Percentiles rank a stretch among this genome's conserved stretches.
phyloP scores from a whole-genome alignment of 1,139 yeast genomes.

The Geotrichum histeridarum region DNA sequence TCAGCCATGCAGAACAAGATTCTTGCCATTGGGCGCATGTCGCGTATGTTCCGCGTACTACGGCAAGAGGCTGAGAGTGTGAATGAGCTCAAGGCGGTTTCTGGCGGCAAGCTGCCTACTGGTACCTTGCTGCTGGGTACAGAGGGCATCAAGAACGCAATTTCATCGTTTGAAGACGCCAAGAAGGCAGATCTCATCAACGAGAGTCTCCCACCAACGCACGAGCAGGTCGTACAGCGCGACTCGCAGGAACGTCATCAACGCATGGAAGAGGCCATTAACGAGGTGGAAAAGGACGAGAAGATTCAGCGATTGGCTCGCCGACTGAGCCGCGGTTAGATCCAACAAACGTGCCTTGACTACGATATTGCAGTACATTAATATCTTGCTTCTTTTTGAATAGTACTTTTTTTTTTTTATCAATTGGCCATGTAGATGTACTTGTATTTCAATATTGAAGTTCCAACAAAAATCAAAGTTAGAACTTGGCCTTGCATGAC shows the following conservation, averaged over 20 bases:
- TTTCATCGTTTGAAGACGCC: constrained; percentile 79
- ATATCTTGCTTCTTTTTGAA: not conserved
- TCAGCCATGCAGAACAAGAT: constrained; percentile 80
- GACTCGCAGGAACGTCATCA: constrained; percentile 45
- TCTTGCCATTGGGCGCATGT: constrained; percentile 88
- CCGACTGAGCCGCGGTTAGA: constrained; percentile 27
- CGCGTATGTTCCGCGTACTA: constrained; percentile 86
- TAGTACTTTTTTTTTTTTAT: not conserved
- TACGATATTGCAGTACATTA: not conserved
- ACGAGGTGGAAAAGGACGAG: constrained; percentile 39
- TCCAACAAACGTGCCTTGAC: not conserved
- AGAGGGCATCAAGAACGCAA: constrained; percentile 69
- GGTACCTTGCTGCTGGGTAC: constrained; percentile 82
- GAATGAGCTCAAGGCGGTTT: constrained; percentile 65
- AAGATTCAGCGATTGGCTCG: constrained; percentile 36
- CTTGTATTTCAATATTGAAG: not conserved
- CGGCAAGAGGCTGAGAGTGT: constrained; percentile 89
- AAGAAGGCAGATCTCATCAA: constrained; percentile 72
- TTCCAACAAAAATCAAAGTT: too few relatives aligned
- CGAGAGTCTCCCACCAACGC: constrained; percentile 85
- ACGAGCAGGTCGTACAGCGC: constrained; percentile 49
- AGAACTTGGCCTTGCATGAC: too few relatives aligned
- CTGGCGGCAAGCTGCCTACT: constrained; percentile 72
- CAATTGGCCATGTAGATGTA: not conserved
- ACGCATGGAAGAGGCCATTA: constrained; percentile 45